Evolutionary conservation across 2,329 filamentous ascomycete genomes (phyloP).

Genomic region (Microdochium bolleyi): DNA sequence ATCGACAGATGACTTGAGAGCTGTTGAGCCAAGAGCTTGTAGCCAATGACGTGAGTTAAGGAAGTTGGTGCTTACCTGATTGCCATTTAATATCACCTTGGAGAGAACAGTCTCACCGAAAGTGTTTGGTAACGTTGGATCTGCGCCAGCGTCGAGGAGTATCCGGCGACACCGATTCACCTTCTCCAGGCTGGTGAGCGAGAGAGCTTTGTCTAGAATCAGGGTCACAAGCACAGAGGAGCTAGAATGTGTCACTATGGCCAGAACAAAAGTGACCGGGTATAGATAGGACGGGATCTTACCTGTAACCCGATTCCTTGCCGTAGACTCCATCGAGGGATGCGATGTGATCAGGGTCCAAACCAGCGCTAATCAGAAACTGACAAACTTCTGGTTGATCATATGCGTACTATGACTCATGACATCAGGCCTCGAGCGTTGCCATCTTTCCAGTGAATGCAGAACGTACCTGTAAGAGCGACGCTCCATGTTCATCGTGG

Average conservation of each 20-base stretch:
- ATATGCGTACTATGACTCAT: neutral
- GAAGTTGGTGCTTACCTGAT: neutral
- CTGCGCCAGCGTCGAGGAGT: neutral
- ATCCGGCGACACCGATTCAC: neutral
- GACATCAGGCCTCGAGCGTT: neutral
- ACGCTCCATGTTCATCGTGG: neutral
- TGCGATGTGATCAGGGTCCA: neutral
- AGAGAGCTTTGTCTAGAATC: neutral
- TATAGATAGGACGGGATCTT: too few relatives aligned
- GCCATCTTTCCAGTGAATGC: too few relatives aligned
- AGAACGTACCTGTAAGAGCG: neutral
- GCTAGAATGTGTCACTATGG: too few relatives aligned
- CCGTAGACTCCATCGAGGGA: too few relatives aligned
- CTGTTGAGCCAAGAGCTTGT: too few relatives aligned
- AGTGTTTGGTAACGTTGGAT: neutral
- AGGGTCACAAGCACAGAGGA: too few relatives aligned
- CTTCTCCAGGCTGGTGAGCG: neutral
- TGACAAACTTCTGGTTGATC: neutral
- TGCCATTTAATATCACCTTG: neutral
- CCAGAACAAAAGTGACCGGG: too few relatives aligned
- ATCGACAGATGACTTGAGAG: neutral
- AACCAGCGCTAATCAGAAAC: neutral
- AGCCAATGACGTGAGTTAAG: neutral
- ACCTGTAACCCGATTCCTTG: too few relatives aligned
- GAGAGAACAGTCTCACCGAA: neutral